These are phyloP conservation scores for Saturnispora besseyi DNA, from an alignment of 805 yeast genomes.

Conservation along the genomic window DNA sequence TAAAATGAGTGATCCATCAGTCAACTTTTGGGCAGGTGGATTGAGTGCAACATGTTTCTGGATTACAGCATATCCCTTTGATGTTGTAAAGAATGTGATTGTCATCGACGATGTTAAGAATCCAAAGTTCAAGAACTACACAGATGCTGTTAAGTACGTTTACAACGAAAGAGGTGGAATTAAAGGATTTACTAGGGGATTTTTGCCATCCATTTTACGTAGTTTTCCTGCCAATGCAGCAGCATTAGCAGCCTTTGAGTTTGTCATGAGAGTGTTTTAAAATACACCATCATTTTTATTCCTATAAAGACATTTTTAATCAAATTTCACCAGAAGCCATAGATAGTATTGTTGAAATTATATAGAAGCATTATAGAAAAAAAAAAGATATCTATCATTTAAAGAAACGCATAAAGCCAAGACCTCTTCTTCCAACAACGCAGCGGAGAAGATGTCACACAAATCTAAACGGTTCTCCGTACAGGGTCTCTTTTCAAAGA, in stretches of 20 bases:
- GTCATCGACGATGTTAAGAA: conserved; percentile 70
- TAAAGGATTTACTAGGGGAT: conserved; percentile 71
- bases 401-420: neutral
- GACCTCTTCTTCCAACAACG: neutral
- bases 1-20: conserved; percentile 51
- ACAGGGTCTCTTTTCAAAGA: conserved; percentile 10
- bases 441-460: neutral
- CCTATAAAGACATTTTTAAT: neutral
- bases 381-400: neutral
- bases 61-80: conserved; percentile 84
- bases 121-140: conserved; percentile 65
- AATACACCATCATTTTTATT: neutral
- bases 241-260: conserved; percentile 83
- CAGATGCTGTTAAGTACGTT: conserved; percentile 60
- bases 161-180: conserved; percentile 51
- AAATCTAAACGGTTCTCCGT: conserved; percentile 11
- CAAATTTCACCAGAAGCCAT: neutral
- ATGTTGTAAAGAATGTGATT: conserved; percentile 78
- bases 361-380: neutral
- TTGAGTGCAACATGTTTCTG: conserved; percentile 79
- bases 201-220: conserved; percentile 67
- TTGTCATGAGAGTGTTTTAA: conserved; percentile 49
- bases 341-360: neutral
- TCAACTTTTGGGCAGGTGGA: conserved; percentile 92
- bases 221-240: conserved; percentile 94